Evolutionary conservation across 2,329 filamentous ascomycete genomes (phyloP).

Genomic region (Emergomyces africanus): DNA sequence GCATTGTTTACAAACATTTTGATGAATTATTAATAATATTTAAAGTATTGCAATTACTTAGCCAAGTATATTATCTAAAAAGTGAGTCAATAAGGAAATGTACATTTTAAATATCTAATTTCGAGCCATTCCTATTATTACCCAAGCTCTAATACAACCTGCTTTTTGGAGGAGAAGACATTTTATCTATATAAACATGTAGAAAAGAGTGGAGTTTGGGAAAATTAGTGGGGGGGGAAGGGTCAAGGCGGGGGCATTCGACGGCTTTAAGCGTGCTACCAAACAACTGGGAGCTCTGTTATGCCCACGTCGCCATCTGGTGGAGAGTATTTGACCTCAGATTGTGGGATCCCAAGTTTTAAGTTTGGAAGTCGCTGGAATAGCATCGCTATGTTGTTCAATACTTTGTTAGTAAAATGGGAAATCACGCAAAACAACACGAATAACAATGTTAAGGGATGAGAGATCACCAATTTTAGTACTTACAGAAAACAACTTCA

Average conservation of each 20-base stretch:
- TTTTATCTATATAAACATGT: neutral
- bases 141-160: neutral
- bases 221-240: too few relatives aligned
- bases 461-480: neutral
- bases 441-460: neutral
- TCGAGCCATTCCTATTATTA: neutral
- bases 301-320: conserved; percentile 31
- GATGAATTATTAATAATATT: too few relatives aligned
- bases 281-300: conserved; percentile 25
- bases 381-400: conserved; percentile 21
- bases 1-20: too few relatives aligned
- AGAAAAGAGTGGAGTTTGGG: conserved; percentile 1
- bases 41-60: neutral
- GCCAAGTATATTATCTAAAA: too few relatives aligned
- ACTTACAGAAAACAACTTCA: conserved; percentile 33
- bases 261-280: neutral
- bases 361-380: conserved; percentile 30
- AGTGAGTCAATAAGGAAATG: neutral
- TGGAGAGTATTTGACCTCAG: conserved; percentile 29
- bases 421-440: neutral
- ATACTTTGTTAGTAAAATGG: neutral
- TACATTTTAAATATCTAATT: neutral
- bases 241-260: neutral
- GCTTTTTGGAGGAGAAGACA: neutral
- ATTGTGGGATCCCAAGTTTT: conserved; percentile 27